phyloP scores from a whole-genome alignment of 139 green algal genomes.

The Chlorella sp. region DNA sequence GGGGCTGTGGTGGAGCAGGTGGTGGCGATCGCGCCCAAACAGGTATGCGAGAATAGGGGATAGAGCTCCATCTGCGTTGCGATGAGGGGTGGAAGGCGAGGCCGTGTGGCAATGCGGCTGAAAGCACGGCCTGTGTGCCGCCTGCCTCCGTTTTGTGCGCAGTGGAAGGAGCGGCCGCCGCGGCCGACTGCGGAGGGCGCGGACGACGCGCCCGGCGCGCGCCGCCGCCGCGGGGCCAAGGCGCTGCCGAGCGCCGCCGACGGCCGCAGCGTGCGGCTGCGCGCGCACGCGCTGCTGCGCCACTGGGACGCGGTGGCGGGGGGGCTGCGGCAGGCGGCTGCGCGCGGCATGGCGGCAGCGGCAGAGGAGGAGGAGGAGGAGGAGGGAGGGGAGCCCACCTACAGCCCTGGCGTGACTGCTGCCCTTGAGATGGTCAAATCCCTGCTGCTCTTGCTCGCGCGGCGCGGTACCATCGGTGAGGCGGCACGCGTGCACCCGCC shows the following conservation, averaged over 20 bases:
- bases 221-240: constrained; percentile 5
- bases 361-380: not conserved
- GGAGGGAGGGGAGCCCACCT: not conserved
- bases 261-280: not conserved
- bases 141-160: too few species aligned
- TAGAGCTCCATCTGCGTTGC: too few species aligned
- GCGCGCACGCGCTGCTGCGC: not conserved
- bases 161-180: not conserved
- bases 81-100: too few species aligned
- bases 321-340: not conserved
- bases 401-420: not conserved
- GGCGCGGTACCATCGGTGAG: constrained; percentile 2
- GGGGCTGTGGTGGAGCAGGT: not conserved
- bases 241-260: not conserved
- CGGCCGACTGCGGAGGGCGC: not conserved
- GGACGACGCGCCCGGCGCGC: not conserved
- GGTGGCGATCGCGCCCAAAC: constrained; percentile 6
- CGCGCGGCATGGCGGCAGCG: not conserved
- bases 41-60: too few species aligned
- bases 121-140: too few species aligned
- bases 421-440: constrained; percentile 7
- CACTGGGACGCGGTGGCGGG: not conserved
- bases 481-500: too few species aligned
- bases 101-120: too few species aligned
- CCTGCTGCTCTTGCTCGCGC: not conserved